A percentile compares a stretch with the other conserved stretches of the same genome.
These are phyloP conservation scores for Albizia julibrissin DNA, from an alignment of 306 rosid species.

Conservation along the genomic window DNA sequence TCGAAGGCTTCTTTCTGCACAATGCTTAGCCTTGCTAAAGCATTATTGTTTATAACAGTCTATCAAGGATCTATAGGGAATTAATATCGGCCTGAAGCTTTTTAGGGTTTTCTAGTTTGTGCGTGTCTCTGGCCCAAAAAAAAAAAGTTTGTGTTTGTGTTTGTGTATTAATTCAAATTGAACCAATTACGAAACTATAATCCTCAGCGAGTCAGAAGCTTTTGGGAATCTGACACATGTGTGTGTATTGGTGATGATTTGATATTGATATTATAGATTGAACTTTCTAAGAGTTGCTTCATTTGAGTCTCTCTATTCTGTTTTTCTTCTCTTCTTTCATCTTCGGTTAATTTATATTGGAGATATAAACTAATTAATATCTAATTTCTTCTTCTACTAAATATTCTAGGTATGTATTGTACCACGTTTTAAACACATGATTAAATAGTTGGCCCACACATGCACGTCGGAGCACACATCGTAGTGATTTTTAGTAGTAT, in stretches of 20 bases:
- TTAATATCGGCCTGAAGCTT: constrained; percentile 16
- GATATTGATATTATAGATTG: constrained; percentile 11
- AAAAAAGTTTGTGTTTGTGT: too few relatives aligned
- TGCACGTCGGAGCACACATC: neutral
- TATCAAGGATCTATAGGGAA: constrained; percentile 18
- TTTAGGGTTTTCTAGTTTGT: constrained; percentile 36
- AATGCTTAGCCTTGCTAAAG: constrained; percentile 4
- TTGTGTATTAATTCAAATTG: neutral
- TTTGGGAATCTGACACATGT: neutral
- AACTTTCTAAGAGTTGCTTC: neutral
- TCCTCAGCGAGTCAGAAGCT: constrained; percentile 17
- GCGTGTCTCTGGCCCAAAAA: neutral
- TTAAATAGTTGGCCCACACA: constrained; percentile 9
- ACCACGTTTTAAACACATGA: neutral
- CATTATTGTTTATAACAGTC: neutral
- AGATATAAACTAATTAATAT: neutral
- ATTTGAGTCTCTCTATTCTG: neutral
- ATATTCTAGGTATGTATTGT: neutral
- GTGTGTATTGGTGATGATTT: neutral
- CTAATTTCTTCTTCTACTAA: neutral
- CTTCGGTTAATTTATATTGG: neutral
- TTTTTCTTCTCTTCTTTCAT: neutral
- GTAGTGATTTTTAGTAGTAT: neutral
- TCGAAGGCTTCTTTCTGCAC: neutral
- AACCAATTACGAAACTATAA: constrained; percentile 10